A percentile compares a stretch with the other conserved stretches of the same genome.
phyloP scores from a whole-genome alignment of 768 basidiomycete species.

The Mycena haematopus region DNA sequence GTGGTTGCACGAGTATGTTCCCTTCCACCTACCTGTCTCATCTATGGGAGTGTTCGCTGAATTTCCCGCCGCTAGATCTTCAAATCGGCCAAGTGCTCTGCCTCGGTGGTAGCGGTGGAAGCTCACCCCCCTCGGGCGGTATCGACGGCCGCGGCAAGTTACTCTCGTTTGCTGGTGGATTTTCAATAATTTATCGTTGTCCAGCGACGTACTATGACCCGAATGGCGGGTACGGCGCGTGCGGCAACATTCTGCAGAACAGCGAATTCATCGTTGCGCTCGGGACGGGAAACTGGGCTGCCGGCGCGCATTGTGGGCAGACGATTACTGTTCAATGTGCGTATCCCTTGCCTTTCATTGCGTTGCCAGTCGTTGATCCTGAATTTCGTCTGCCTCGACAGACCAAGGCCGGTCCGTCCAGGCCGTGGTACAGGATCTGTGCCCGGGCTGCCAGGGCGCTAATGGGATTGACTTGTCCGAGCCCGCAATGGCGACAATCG shows the following conservation, averaged over 20 bases:
- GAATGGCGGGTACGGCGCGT: constrained; percentile 18
- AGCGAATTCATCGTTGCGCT: constrained; percentile 15
- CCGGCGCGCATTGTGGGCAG: constrained; percentile 21
- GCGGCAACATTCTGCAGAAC: constrained; percentile 14
- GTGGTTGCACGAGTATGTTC: no score
- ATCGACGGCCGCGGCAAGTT: no score
- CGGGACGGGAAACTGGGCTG: constrained; percentile 11
- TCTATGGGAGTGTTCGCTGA: no score
- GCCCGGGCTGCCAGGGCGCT: constrained; percentile 20
- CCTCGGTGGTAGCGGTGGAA: not conserved
- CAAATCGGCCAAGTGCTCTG: constrained; percentile 22
- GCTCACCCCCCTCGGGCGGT: not conserved
- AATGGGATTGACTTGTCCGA: constrained; percentile 22
- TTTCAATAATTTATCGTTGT: not conserved
- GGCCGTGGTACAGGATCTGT: constrained; percentile 15
- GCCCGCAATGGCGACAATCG: constrained; percentile 15
- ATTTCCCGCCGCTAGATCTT: constrained; percentile 6
- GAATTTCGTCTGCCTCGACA: not conserved
- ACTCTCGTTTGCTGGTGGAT: no score
- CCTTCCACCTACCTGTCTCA: no score
- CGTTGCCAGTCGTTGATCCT: not conserved
- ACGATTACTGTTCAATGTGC: constrained; percentile 16
- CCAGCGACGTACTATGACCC: constrained; percentile 21
- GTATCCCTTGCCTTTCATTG: not conserved
- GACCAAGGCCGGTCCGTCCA: constrained; percentile 10